Base-by-base conservation (phyloP, 1,284 basidiomycete species). In the Puccinia hordei region DNA sequence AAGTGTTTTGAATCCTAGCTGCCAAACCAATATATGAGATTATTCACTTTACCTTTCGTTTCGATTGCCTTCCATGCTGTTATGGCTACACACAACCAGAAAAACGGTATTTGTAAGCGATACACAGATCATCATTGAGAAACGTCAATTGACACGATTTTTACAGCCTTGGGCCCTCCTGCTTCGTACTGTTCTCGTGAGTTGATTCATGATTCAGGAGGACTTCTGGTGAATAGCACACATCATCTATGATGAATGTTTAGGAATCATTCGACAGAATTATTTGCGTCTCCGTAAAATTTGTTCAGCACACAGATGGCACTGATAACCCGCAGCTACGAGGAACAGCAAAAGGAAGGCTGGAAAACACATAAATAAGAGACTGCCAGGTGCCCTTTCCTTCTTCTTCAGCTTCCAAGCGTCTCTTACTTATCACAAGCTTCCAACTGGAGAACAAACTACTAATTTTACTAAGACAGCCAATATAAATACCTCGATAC, bases 121-220 rank as follows among this genome's bases (percentile, higher is more conserved):
- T 49, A 2, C 10, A 17, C 46, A 49, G 46, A 49, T 3, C 10
- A 49, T 3, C 8, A 49, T 49, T 15, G 46, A 49, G 17, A 49
- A 17, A 49, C 46, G 8, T 49, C 17, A 49, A 49, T 19, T 15
- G 46, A 49, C 46, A 15, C 46, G 17, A 44, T 44, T 44, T 8
- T 13, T 44, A 13, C 41, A 13, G 6, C 41, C 41, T 49, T 8
- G 46, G 46, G 38, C 12, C 38, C 38, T 6, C 12, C 38, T 12
- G 4, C 38, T 41, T 41, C 9, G 46, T 8, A 10, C 46, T 19
- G 13, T 49, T 2, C 24, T 30, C 27, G 33, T 30, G 15, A 33
- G 33, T 33, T 59, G 30, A 2, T n/a, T n/a, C n/a, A n/a, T n/a
- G n/a, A 59, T 59, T 30, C 57, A 59, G 57, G 57, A 59, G 57